phyloP scores from a whole-genome alignment of 148 eudicot species.

The Camellia lanceoleosa region DNA sequence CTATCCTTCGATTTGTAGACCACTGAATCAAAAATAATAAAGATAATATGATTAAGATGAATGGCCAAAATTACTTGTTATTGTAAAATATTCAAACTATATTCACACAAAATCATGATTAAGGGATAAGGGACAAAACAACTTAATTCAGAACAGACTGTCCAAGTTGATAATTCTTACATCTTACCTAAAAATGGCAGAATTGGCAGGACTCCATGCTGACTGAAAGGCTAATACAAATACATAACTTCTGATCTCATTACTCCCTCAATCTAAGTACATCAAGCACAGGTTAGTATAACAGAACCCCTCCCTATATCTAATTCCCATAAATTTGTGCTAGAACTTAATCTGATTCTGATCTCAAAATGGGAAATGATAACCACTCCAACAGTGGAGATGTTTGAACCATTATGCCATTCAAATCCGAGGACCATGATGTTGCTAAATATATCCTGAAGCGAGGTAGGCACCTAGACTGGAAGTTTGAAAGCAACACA shows the following conservation, averaged over 20 bases:
- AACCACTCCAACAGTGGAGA: neutral
- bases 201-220: conserved; percentile 5
- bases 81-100: neutral
- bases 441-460: neutral
- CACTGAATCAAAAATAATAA: neutral
- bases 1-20: too few species aligned
- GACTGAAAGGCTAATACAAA: neutral
- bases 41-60: neutral
- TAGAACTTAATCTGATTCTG: neutral
- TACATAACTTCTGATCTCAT: neutral
- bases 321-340: neutral
- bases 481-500: neutral
- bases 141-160: neutral
- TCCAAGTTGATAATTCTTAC: neutral
- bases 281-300: neutral
- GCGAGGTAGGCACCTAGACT: neutral
- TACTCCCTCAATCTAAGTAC: neutral
- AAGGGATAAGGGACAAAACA: conserved; percentile 2
- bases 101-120: neutral
- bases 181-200: conserved; percentile 5
- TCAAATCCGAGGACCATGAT: neutral
- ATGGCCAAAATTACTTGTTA: neutral
- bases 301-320: neutral
- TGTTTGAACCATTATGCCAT: neutral
- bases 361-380: neutral